phyloP scores from a whole-genome alignment of 225 moss, liverwort and hornwort genomes.

The Pleurozium schreberi region DNA sequence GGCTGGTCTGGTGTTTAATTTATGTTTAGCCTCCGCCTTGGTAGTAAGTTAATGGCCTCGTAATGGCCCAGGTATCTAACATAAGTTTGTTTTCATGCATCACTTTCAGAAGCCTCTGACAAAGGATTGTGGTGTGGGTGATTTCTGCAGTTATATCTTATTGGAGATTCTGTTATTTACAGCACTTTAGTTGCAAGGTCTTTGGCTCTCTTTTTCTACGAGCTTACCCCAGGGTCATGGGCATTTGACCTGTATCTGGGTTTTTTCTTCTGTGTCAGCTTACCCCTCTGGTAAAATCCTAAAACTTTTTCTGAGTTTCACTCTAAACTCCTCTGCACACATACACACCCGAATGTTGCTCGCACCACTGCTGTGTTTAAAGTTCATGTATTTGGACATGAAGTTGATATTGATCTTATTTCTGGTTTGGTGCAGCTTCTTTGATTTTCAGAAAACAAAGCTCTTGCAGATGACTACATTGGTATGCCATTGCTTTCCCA shows the following conservation, averaged over 20 bases:
- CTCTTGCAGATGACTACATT: conserved; percentile 74
- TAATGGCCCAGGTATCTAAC: not conserved
- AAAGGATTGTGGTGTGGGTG: not conserved
- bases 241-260: conserved; percentile 75
- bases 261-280: conserved; percentile 68
- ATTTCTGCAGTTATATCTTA: conserved; percentile 66
- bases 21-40: not conserved
- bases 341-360: not conserved
- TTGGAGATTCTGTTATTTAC: conserved; percentile 92
- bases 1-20: not conserved
- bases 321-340: not conserved
- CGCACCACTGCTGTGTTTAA: not conserved
- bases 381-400: not conserved
- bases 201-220: conserved; percentile 59
- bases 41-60: not conserved
- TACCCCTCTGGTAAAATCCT: conserved; percentile 75
- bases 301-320: not conserved
- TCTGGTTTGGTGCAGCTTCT: conserved; percentile 59
- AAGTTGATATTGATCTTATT: not conserved
- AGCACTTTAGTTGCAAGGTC: conserved; percentile 87
- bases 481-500: conserved; percentile 21
- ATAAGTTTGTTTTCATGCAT: not conserved
- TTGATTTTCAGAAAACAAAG: conserved; percentile 95
- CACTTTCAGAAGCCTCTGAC: not conserved
- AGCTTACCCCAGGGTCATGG: conserved; percentile 50